These are phyloP conservation scores for Gentiana macrophylla DNA, from an alignment of 257 asterid genomes.

Conservation along the genomic window DNA sequence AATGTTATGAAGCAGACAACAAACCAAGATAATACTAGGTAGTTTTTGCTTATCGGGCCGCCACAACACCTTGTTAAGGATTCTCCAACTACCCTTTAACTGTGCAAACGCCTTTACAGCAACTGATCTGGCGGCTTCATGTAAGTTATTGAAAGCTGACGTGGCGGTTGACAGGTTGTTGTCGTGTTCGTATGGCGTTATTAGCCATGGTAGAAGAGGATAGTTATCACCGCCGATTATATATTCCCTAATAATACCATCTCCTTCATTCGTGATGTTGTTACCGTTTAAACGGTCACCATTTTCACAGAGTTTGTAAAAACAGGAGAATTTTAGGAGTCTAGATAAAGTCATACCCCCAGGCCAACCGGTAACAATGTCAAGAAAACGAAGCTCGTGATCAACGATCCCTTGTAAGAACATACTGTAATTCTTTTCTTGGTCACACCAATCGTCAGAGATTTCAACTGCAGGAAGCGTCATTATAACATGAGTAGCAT, in stretches of 20 bases:
- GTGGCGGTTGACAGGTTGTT: constrained; percentile 23
- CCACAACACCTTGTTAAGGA: constrained; percentile 97
- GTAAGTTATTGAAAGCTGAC: constrained; percentile 31
- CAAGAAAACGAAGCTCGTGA: constrained; percentile 53
- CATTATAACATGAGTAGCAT: constrained; percentile 81
- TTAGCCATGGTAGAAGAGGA: constrained; percentile 94
- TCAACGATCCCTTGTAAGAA: constrained; percentile 85
- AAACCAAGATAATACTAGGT: constrained; percentile 78
- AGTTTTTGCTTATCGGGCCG: constrained; percentile 84
- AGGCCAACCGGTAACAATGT: constrained; percentile 93
- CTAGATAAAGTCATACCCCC: constrained; percentile 87
- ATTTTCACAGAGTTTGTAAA: constrained; percentile 65
- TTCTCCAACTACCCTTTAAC: constrained; percentile 95
- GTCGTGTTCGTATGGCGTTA: constrained; percentile 53
- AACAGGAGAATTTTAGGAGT: constrained; percentile 59
- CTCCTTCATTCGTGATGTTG: constrained; percentile 13
- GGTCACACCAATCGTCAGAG: constrained; percentile 94
- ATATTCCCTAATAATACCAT: constrained; percentile 55
- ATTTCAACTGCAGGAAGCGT: constrained; percentile 93
- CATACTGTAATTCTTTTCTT: constrained; percentile 83
- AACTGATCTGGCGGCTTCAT: constrained; percentile 43
- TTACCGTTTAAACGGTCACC: constrained; percentile 59
- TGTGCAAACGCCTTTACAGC: constrained; percentile 58
- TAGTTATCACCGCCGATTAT: constrained; percentile 64
- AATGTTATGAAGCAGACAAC: constrained; percentile 88